Evolutionary conservation across 768 basidiomycete genomes (phyloP), one percentile per base, ranked within the genome.

Genomic region (Peribolospora baueri): DNA sequence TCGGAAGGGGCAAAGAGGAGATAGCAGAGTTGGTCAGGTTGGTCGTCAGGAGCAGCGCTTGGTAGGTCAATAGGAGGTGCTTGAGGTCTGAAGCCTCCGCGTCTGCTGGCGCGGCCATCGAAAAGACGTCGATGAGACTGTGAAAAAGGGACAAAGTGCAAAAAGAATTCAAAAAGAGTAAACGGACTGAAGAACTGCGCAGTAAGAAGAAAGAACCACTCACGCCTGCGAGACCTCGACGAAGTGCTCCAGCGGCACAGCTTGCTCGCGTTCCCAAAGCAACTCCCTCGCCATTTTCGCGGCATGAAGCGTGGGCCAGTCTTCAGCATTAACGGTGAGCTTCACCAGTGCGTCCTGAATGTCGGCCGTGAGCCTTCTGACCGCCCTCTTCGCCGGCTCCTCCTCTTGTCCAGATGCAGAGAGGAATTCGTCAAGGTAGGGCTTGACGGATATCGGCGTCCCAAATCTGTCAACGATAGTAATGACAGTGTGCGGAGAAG

Each of bases 251-350:
- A 91, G 75, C 52, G 77, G 73, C 56, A 97, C 77, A 40, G 76
- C 74, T 57, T 75, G 74, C 56, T 86, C 81, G 56, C 77, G 74
- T 62, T 81, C 80, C 86, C 87, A 97, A n/a, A 98, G 71, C 45
- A 98, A 69, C 64, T 93, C 84, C 52, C 84, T 73, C 10, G 90
- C 86, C 82, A 91, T 95, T 55, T 83, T 78, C 5, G 87, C 88
- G 42, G 77, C 78, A 66, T 82, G 84, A 4, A 93, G 72, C 0
- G 85, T 84, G 58, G 91, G 70, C 90, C 93, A 98, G 67, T 95
- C 85, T 41, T 84, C 80, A 9, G 87, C 84, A 64, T 98, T 97
- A 56, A 97, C 75, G 5, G 84, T 93, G 43, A 80, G 70, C 66
- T 77, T 76, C 36, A 79, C 66, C 58, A 98, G 70, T 63, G 78